Conservation (phyloP, 2,329 filamentous ascomycete species). For the Diaporthe vaccinii region DNA sequence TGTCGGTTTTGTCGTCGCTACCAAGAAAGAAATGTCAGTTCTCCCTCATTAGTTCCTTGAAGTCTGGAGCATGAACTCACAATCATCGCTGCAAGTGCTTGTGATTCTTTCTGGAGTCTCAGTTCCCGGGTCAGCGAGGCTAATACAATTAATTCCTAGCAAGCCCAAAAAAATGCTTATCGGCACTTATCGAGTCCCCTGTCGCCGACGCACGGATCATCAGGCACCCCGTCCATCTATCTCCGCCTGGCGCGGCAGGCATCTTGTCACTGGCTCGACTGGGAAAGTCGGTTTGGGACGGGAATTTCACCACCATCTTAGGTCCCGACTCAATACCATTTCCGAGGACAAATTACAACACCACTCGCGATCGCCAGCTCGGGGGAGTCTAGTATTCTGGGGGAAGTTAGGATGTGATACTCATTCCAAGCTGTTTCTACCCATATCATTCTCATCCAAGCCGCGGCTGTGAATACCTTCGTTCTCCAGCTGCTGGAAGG, state of each 20-base stretch:
- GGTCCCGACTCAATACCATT: constrained; percentile 3
- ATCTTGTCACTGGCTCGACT: too few relatives aligned
- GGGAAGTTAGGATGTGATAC: constrained; percentile 40
- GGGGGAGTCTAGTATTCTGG: constrained; percentile 17
- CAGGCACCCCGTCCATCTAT: neutral
- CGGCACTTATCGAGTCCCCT: neutral
- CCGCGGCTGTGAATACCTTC: constrained; percentile 33
- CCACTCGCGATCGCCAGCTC: constrained; percentile 23
- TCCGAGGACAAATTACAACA: neutral
- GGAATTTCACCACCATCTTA: too few relatives aligned
- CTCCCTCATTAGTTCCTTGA: neutral
- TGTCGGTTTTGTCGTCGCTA: constrained; percentile 81
- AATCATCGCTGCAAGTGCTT: constrained; percentile 51
- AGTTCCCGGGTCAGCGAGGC: too few relatives aligned
- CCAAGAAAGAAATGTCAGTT: constrained; percentile 38
- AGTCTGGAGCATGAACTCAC: constrained; percentile 44
- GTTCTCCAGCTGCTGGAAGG: constrained; percentile 22
- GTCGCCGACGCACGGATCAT: neutral
- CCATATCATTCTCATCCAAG: constrained; percentile 31
- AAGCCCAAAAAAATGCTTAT: constrained; percentile 20
- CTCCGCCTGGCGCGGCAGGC: too few relatives aligned
- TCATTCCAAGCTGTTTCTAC: constrained; percentile 28
- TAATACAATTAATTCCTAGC: neutral
- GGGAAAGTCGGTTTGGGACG: too few relatives aligned
- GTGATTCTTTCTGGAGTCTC: neutral